Evolutionary conservation across 495 filamentous ascomycete genomes (phyloP), one percentile per base, ranked within the genome.

Genomic region (Ascobolus immersus): DNA sequence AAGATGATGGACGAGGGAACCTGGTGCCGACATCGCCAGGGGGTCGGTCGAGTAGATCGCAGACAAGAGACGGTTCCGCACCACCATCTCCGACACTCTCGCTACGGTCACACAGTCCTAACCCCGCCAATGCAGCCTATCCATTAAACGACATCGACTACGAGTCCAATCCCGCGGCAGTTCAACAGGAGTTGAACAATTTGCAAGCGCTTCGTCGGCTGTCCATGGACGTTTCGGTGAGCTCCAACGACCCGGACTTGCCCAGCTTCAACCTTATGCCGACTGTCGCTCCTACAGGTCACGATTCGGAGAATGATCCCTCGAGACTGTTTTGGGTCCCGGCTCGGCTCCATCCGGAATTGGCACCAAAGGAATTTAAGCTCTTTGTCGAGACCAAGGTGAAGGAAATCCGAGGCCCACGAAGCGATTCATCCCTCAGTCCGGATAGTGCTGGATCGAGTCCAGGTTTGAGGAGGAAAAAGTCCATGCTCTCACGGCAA

Each of bases 341-440:
- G 0, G 86, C 86, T 15, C 67, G 81, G 36, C 59, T 94, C 12
- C 86, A 99, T 45, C 86, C 86, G 9, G 86, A 94, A 54, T 57
- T 99, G 20, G 86, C 89, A 18, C 89, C 86, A 4, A 80, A 73
- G 51, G 89, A 93, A 46, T 99, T 94, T 59, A 91, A 86, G 53
- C 77, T 77, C 1, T 99, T 94, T 45, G 62, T 99, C 1, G 84
- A 94, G 47, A 86, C 81, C 28, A 73, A 78, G 46, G 74, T 91
- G 17, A 71, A 89, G 34, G 68, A 77, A 9, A 90, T 94, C 43
- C 39, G 47, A 25, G 37, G 45, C 18, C 40, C 43, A 15, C 32
- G 32, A 74, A 79, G 54, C 59, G 82, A 41, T 67, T 72, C 48
- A 3, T 61, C 73, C 5, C 55, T 90, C 36, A 73, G 72, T 1